These are phyloP conservation scores for Claviceps sp. DNA, from an alignment of 2,329 filamentous ascomycete species.

Conservation along the genomic window DNA sequence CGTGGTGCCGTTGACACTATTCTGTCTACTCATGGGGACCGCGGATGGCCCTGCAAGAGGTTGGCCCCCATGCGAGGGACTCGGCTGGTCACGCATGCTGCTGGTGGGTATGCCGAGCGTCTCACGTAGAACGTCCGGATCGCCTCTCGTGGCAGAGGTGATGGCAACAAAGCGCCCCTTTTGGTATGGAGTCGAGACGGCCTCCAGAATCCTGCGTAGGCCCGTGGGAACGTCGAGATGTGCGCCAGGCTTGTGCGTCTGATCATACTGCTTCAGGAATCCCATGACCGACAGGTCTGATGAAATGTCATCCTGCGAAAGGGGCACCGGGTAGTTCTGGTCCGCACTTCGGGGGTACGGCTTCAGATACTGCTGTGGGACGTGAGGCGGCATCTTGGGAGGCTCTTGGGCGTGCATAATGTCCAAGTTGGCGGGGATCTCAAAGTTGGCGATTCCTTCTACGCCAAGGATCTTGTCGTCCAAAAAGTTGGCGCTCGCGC, in stretches of 20 bases:
- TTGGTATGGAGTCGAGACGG: slow-evolving; percentile 34
- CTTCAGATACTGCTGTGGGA: slow-evolving; percentile 46
- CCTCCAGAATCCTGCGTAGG: slow-evolving; percentile 41
- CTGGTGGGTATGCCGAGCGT: slow-evolving; percentile 33
- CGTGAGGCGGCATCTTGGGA: slow-evolving; percentile 43
- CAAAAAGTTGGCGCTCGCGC: slow-evolving; percentile 36
- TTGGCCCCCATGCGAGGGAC: slow-evolving; percentile 13
- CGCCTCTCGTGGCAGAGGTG: slow-evolving; percentile 30
- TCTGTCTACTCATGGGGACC: slow-evolving; percentile 40
- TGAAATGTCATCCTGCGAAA: slow-evolving; percentile 37
- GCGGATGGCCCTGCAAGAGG: slow-evolving; percentile 15
- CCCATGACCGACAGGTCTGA: slow-evolving; percentile 46
- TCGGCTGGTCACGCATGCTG: slow-evolving; percentile 29
- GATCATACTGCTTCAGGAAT: slow-evolving; percentile 42
- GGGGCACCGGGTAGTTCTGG: slow-evolving; percentile 39
- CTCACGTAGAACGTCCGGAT: slow-evolving; percentile 36
- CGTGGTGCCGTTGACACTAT: slow-evolving; percentile 43
- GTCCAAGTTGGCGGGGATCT: slow-evolving; percentile 44
- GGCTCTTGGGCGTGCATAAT: slow-evolving; percentile 40
- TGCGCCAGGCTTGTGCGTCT: slow-evolving; percentile 37
- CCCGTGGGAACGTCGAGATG: slow-evolving; percentile 42
- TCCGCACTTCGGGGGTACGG: slow-evolving; percentile 40
- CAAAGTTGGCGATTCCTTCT: slow-evolving; percentile 46
- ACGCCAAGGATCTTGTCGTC: slow-evolving; percentile 47
- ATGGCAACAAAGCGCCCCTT: slow-evolving; percentile 36